Conservation (phyloP, 306 rosid species). For the Quercus alba region DNA sequence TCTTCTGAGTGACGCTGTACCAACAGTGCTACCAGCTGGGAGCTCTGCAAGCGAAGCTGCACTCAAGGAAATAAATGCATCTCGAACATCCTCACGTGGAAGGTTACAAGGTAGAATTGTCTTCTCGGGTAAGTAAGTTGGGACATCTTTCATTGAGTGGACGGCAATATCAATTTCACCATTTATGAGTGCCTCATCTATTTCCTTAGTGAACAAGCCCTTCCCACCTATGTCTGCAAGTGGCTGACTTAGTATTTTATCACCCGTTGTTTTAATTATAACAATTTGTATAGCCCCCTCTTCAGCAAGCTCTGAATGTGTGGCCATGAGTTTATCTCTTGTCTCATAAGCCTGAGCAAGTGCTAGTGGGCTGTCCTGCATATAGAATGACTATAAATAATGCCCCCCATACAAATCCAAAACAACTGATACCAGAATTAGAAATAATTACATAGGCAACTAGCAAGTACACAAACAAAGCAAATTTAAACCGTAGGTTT, state of each 20-base stretch:
- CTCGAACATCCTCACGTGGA: conserved; percentile 86
- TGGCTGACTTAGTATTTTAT: conserved; percentile 73
- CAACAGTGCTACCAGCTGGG: conserved; percentile 71
- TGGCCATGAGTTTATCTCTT: conserved; percentile 72
- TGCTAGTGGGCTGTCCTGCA: conserved; percentile 89
- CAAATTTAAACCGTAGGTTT: background rate
- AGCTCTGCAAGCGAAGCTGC: conserved; percentile 70
- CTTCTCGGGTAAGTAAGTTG: conserved; percentile 72
- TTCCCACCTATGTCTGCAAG: conserved; percentile 94
- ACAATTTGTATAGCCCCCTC: conserved; percentile 88
- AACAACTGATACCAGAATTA: background rate
- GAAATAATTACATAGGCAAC: conserved; percentile 3
- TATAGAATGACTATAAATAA: conserved; percentile 32
- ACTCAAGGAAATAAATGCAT: conserved; percentile 75
- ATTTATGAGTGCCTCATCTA: conserved; percentile 79
- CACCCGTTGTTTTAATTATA: conserved; percentile 85
- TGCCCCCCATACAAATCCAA: background rate
- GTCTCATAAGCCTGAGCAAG: conserved; percentile 93
- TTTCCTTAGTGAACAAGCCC: conserved; percentile 92
- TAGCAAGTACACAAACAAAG: background rate
- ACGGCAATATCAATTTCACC: conserved; percentile 82
- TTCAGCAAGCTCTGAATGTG: conserved; percentile 73
- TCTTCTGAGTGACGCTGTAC: conserved; percentile 89
- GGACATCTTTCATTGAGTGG: conserved; percentile 95
- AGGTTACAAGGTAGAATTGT: conserved; percentile 89